Conservation (phyloP, 2,329 filamentous ascomycete species). For the Atkinsonella hypoxylon region DNA sequence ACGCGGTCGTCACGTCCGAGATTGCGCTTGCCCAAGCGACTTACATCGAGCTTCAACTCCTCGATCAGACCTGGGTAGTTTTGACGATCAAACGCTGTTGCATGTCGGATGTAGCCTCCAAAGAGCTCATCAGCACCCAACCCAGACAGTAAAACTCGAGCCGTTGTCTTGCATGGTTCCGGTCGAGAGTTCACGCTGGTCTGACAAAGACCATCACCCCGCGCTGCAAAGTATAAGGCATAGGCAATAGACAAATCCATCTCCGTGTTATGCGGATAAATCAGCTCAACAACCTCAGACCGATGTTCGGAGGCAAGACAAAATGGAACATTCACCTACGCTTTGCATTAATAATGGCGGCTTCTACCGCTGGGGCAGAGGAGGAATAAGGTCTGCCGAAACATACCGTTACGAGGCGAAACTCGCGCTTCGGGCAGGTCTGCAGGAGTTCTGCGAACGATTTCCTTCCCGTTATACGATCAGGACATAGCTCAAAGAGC, state of each 20-base stretch:
- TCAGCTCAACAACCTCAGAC: slow-evolving; percentile 58
- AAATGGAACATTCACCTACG: slow-evolving; percentile 69
- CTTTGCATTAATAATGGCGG: neutral
- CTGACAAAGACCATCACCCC: slow-evolving; percentile 48
- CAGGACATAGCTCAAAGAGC: slow-evolving; percentile 75
- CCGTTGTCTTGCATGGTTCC: slow-evolving; percentile 50
- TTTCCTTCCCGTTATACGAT: slow-evolving; percentile 73
- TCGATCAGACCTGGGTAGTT: slow-evolving; percentile 63
- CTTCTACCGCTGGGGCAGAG: neutral
- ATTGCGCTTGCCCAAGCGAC: slow-evolving; percentile 82
- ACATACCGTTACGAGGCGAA: slow-evolving; percentile 68
- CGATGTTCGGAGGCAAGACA: slow-evolving; percentile 59
- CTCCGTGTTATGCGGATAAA: slow-evolving; percentile 90
- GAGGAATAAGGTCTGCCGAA: neutral
- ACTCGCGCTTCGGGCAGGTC: slow-evolving; percentile 58
- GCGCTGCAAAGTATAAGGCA: slow-evolving; percentile 89
- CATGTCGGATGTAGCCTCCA: slow-evolving; percentile 80
- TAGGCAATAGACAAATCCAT: slow-evolving; percentile 95
- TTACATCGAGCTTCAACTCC: slow-evolving; percentile 77
- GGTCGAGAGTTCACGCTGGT: slow-evolving; percentile 14
- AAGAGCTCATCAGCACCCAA: slow-evolving; percentile 95
- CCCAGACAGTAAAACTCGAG: slow-evolving; percentile 79
- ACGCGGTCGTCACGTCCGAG: slow-evolving; percentile 87
- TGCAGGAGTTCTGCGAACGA: slow-evolving; percentile 63
- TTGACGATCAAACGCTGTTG: slow-evolving; percentile 56